These are phyloP conservation scores for Styphnolobium japonicum DNA, from an alignment of 306 rosid genomes.

Conservation along the genomic window DNA sequence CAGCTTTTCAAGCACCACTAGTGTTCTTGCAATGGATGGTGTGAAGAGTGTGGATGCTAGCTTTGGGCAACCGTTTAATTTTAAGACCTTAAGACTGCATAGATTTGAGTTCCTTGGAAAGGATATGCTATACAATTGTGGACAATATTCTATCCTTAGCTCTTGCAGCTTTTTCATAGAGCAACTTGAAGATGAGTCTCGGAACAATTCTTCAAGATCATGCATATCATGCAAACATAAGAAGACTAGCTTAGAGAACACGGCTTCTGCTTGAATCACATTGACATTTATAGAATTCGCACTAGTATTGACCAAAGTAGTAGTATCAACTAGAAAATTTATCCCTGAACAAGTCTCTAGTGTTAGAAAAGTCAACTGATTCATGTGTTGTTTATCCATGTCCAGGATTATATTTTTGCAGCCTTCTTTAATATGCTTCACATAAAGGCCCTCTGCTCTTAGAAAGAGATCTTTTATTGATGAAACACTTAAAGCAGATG, in stretches of 20 bases:
- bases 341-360: background rate
- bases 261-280: background rate
- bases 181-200: background rate
- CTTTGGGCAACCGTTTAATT: background rate
- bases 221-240: rapidly evolving
- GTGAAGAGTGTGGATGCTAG: background rate
- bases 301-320: too few relatives aligned
- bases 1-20: background rate
- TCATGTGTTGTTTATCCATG: background rate
- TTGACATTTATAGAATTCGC: background rate
- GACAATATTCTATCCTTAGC: background rate
- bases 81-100: background rate
- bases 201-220: background rate
- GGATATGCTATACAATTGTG: too few relatives aligned
- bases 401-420: background rate
- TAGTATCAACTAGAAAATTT: background rate
- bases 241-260: background rate
- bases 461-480: background rate
- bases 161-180: background rate
- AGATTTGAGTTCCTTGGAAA: background rate
- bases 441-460: background rate
- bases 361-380: background rate
- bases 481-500: background rate
- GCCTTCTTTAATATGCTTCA: background rate
- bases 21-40: background rate